Evolutionary conservation across 192 early-diverging fungal species (phyloP).

Genomic region (Gonapodya sp.): DNA sequence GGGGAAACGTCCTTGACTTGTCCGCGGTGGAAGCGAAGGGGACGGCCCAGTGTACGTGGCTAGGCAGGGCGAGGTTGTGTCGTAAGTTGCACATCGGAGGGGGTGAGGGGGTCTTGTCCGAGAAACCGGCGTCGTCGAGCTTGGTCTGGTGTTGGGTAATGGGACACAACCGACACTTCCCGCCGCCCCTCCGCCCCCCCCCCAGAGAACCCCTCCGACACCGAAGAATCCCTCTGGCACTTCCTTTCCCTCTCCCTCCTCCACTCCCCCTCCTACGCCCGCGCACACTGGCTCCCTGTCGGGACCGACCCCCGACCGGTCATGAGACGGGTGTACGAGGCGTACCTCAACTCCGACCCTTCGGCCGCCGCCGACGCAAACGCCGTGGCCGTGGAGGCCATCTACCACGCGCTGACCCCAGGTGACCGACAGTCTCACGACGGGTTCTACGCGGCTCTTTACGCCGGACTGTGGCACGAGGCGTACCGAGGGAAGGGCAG

Average conservation of each 20-base stretch:
- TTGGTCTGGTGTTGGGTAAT: too few relatives aligned
- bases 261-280: background rate
- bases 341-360: background rate
- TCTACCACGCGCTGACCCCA: too few relatives aligned
- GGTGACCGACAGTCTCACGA: background rate
- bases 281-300: background rate
- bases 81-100: too few relatives aligned
- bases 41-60: too few relatives aligned
- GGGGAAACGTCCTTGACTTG: too few relatives aligned
- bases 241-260: background rate
- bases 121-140: too few relatives aligned
- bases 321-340: background rate
- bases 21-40: too few relatives aligned
- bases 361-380: background rate
- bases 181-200: background rate
- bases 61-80: too few relatives aligned
- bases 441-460: background rate
- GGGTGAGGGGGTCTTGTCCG: too few relatives aligned
- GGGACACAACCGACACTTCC: too few relatives aligned
- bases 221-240: background rate
- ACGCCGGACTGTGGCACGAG: background rate
- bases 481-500: background rate
- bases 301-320: background rate
- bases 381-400: too few relatives aligned
- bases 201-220: background rate